phyloP scores from a whole-genome alignment of 2,329 filamentous ascomycete species.

The Cordyceps fumosorosea region DNA sequence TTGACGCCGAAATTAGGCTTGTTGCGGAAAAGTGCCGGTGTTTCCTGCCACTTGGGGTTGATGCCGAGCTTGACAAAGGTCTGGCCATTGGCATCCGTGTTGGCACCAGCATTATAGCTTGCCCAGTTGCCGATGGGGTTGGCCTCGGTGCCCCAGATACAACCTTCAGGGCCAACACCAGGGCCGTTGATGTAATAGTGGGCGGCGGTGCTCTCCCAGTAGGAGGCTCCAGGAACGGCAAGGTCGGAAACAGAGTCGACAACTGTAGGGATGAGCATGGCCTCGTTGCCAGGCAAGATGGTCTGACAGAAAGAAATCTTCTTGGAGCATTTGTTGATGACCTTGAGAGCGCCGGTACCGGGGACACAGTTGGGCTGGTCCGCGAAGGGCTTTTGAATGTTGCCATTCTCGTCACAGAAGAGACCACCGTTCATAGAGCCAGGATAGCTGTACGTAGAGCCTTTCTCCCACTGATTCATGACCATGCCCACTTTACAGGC shows the following conservation, averaged over 20 bases:
- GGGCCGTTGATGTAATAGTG: constrained; percentile 78
- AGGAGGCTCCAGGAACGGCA: constrained; percentile 62
- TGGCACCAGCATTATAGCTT: constrained; percentile 70
- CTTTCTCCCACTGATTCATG: constrained; percentile 71
- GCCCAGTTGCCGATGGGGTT: constrained; percentile 69
- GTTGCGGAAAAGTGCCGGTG: constrained; percentile 45
- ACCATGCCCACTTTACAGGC: constrained; percentile 71
- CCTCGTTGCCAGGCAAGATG: constrained; percentile 70
- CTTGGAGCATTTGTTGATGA: constrained; percentile 57
- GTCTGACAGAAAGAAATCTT: constrained; percentile 72
- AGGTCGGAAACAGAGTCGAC: constrained; percentile 52
- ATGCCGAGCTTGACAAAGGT: constrained; percentile 72
- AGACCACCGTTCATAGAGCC: constrained; percentile 71
- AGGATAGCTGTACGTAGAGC: constrained; percentile 62
- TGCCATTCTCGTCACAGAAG: constrained; percentile 61
- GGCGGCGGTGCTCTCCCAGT: constrained; percentile 67
- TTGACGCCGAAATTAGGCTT: constrained; percentile 62
- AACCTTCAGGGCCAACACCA: constrained; percentile 56
- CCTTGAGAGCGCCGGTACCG: constrained; percentile 59
- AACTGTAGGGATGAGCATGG: constrained; percentile 75
- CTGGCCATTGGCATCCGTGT: constrained; percentile 55
- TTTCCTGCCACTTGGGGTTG: constrained; percentile 64
- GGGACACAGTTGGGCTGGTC: constrained; percentile 62
- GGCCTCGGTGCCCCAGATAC: constrained; percentile 61
- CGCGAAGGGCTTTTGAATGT: constrained; percentile 63